Evolutionary conservation across 768 basidiomycete genomes (phyloP), one percentile per base, ranked within the genome.

Genomic region (Rhodocollybia butyracea): DNA sequence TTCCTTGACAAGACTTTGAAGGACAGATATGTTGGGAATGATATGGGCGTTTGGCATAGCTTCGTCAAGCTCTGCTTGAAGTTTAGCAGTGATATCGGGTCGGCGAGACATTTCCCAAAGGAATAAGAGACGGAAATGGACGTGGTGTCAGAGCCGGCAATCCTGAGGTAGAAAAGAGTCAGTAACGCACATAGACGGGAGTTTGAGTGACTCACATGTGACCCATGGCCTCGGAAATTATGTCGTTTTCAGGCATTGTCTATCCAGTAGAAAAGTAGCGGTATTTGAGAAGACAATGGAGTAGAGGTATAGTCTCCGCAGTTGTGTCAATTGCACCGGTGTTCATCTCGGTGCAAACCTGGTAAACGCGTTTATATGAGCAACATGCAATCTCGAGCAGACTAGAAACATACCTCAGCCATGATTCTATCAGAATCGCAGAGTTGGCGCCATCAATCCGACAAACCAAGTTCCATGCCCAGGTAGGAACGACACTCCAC

Each of bases 181-280:
- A n/a, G n/a, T n/a, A n/a, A n/a, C n/a, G n/a, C n/a, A n/a, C n/a
- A n/a, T n/a, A n/a, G n/a, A n/a, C n/a, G n/a, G n/a, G n/a, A n/a
- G n/a, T n/a, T n/a, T n/a, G n/a, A n/a, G n/a, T n/a, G n/a, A n/a
- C n/a, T n/a, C n/a, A n/a, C n/a, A 89, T 70, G 61, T 91, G 89
- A 15, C 87, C 89, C 85, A 90, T 90, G 60, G 82, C 76, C 68
- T 91, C 89, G n/a, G 88, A 89, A 62, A 91, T 84, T 60, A 89
- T 81, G 63, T 90, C 82, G 57, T 80, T 78, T 60, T 89, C 88
- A 57, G 85, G 79, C 76, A 86, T 82, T 40, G 72, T 69, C 57
- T 81, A 72, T 19, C 69, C 60, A 29, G 69, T 76, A 17, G 68
- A 64, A 19, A 74, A 67, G 52, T 85, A 81, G 39, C 76, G 78